A percentile compares a stretch with the other conserved stretches of the same genome.
Conservation (phyloP, 192 early-diverging fungal genomes). For the Coemansia sp. region DNA sequence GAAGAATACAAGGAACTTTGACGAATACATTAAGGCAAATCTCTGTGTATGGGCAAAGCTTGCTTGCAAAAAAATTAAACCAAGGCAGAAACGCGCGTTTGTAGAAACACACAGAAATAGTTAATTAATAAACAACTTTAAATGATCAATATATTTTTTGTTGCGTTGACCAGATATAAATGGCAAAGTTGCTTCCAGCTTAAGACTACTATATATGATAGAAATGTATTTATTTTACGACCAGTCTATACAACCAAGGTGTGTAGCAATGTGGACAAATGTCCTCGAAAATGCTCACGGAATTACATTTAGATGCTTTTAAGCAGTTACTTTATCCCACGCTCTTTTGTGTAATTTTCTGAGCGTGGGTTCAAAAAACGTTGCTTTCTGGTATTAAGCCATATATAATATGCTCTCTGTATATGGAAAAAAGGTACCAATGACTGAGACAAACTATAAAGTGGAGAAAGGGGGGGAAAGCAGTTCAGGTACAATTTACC, state of each 20-base stretch:
- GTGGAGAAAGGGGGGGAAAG: background rate
- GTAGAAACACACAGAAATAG: background rate
- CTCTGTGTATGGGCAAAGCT: background rate
- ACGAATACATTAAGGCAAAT: constrained; percentile 1
- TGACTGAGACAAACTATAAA: too few relatives aligned
- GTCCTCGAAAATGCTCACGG: constrained; percentile 9
- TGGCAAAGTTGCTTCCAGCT: background rate
- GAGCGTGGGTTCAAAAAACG: too few relatives aligned
- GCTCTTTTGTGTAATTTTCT: background rate
- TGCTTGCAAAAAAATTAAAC: background rate
- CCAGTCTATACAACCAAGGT: background rate
- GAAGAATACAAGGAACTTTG: constrained; percentile 8
- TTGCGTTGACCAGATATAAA: background rate
- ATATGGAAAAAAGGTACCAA: too few relatives aligned
- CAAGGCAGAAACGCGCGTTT: background rate
- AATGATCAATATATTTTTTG: background rate
- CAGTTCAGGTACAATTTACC: background rate
- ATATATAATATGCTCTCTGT: too few relatives aligned
- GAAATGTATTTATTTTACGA: background rate
- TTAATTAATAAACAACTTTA: background rate
- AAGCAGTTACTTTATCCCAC: constrained; percentile 9
- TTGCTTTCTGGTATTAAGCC: too few relatives aligned
- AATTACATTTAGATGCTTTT: background rate
- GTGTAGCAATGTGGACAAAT: constrained; percentile 6
- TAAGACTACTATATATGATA: constrained; percentile 4